Evolutionary conservation across 768 basidiomycete species (phyloP).

Genomic region (Suillus tomentosus): DNA sequence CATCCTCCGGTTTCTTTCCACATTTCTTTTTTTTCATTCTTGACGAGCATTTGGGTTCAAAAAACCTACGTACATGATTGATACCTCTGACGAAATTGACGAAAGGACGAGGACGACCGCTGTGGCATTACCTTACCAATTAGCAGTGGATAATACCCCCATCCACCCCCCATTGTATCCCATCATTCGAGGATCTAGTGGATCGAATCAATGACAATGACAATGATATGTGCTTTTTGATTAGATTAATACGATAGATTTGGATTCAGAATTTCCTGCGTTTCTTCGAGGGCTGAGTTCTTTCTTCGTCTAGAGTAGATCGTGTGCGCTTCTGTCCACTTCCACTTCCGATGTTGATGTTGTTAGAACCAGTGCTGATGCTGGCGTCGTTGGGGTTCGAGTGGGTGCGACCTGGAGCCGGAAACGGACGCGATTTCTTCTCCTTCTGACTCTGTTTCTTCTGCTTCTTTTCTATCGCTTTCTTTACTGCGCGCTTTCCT

Average conservation of each 20-base stretch:
- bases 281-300: slow-evolving; percentile 17
- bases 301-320: slow-evolving; percentile 13
- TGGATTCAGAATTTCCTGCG: slow-evolving; percentile 23
- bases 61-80: slow-evolving; percentile 1
- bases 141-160: slow-evolving; percentile 8
- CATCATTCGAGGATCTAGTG: slow-evolving; percentile 1
- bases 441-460: slow-evolving; percentile 87
- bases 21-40: slow-evolving; percentile 10
- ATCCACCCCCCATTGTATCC: not conserved
- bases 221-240: slow-evolving; percentile 4
- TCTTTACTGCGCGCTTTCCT: slow-evolving; percentile 81
- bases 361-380: not conserved
- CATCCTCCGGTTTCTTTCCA: not conserved
- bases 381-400: not conserved
- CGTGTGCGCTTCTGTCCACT: slow-evolving; percentile 19
- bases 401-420: slow-evolving; percentile 15
- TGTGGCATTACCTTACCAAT: slow-evolving; percentile 2
- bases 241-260: not conserved
- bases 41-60: slow-evolving; percentile 8
- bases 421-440: slow-evolving; percentile 80
- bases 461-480: slow-evolving; percentile 86
- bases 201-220: not conserved
- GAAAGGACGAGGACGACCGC: slow-evolving; percentile 1
- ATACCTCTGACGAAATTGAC: slow-evolving; percentile 2
- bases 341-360: slow-evolving; percentile 7